A percentile compares a stretch with the other conserved stretches of the same genome.
These are phyloP conservation scores for Punica granatum DNA, from an alignment of 345 rosid species.

Conservation along the genomic window DNA sequence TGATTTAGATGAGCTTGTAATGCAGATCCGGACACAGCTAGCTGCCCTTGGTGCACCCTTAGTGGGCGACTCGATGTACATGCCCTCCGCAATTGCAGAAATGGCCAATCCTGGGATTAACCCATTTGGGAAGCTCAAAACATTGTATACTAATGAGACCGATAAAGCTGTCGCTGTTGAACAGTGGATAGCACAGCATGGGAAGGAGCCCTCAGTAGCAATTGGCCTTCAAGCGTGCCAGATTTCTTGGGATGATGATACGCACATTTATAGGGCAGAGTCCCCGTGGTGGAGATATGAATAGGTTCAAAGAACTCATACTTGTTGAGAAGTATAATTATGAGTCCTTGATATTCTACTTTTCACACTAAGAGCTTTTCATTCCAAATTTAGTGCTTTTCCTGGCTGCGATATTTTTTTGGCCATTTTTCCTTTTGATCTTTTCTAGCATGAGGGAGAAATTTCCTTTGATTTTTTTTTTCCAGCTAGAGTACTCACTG, in stretches of 20 bases:
- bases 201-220: conserved; percentile 69
- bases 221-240: conserved; percentile 92
- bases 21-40: conserved; percentile 82
- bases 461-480: neutral
- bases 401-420: neutral
- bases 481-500: neutral
- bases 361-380: neutral
- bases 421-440: neutral
- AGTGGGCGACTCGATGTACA: conserved; percentile 89
- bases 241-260: conserved; percentile 77
- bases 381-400: neutral
- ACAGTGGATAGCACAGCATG: conserved; percentile 63
- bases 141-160: conserved; percentile 22
- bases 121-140: conserved; percentile 58
- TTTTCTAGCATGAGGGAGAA: neutral
- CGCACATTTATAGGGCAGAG: conserved; percentile 60
- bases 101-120: conserved; percentile 44
- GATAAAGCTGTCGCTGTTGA: conserved; percentile 46
- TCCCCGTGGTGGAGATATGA: conserved; percentile 79
- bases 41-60: conserved; percentile 85
- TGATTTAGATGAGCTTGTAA: conserved; percentile 6
- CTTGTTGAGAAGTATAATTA: conserved; percentile 2
- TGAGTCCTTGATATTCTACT: neutral
- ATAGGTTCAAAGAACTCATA: neutral
- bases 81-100: conserved; percentile 81